Evolutionary conservation across 2,329 filamentous ascomycete species (phyloP), one percentile per base, ranked within the genome.

Genomic region (Ascosphaera aggregata): DNA sequence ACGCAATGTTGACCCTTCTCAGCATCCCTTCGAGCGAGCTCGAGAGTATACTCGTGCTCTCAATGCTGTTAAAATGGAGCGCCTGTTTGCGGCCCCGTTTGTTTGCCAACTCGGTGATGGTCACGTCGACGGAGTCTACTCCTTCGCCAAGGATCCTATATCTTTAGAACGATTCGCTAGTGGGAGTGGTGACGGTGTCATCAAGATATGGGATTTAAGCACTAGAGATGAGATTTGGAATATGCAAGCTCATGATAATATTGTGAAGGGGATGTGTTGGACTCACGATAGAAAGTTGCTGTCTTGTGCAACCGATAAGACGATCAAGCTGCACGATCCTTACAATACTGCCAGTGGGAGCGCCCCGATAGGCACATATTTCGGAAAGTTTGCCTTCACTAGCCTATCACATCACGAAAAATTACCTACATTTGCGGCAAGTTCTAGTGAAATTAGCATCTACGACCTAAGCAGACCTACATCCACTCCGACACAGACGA

Each of bases 261-360:
- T 94, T 35, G 81, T 95, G 48, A 93, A 92, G 63, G 80, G 79
- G 11, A 66, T 94, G 53, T 78, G 76, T 48, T 98, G 86, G 79
- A 93, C 84, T 2, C 69, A 72, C 35, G 81, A 92, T 48, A 71
- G 76, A 51, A 86, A 84, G 53, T 64, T 95, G 11, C 62, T 95
- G 36, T 86, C 81, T 1, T 94, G 85, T 53, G 84, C 80, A 4
- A 76, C 73, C 43, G 89, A 98, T 58, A 73, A 74, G 47, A 78
- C 80, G 3, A 71, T 95, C 51, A 93, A 95, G 57, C 64, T 98
- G 22, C 94, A 80, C 60, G 84, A 94, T 49, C 85, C 86, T 1
- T 91, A 91, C 55, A 74, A 78, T 54, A 76, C 76, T 5, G 57
- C 70, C 16, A 66, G 67, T 43, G 71, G 74, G 39, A 63, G 76